A percentile compares a stretch with the other conserved stretches of the same genome.
Evolutionary conservation across 2,329 filamentous ascomycete species (phyloP).

Genomic region (Balansia obtecta): DNA sequence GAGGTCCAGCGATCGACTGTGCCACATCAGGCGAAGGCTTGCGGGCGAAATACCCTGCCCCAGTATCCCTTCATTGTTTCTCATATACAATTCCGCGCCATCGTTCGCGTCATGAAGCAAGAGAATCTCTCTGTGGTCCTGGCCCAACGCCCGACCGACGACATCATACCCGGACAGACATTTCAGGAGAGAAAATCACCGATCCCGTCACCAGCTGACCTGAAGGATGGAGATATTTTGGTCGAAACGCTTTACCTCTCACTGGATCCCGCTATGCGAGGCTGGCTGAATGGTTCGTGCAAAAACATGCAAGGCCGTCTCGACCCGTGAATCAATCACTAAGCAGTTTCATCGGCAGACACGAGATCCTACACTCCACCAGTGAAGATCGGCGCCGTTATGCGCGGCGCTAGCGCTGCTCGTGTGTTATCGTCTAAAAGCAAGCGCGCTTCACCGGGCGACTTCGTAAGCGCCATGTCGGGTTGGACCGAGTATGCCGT

Average conservation of each 20-base stretch:
- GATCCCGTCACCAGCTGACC: conserved; percentile 36
- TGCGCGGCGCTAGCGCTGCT: conserved; percentile 51
- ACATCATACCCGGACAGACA: conserved; percentile 53
- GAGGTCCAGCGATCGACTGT: neutral
- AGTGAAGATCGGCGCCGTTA: conserved; percentile 53
- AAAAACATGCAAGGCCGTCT: neutral
- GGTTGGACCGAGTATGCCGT: conserved; percentile 60
- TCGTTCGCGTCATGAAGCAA: conserved; percentile 24
- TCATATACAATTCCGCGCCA: neutral
- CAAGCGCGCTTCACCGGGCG: conserved; percentile 40
- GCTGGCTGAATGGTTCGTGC: conserved; percentile 48
- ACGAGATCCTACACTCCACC: conserved; percentile 51
- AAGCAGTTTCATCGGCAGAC: conserved; percentile 19
- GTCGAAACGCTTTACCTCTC: conserved; percentile 50
- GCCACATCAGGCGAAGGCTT: conserved; percentile 2
- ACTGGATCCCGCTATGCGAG: conserved; percentile 65
- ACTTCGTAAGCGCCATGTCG: conserved; percentile 38
- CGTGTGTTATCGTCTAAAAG: conserved; percentile 51
- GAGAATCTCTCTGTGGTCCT: conserved; percentile 43
- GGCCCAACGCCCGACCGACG: conserved; percentile 46
- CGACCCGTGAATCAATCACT: neutral
- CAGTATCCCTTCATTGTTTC: neutral
- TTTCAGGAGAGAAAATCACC: conserved; percentile 42
- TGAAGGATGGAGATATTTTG: conserved; percentile 54
- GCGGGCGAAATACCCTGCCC: neutral